Evolutionary conservation across 352 stramenopile species (phyloP), one percentile per base, ranked within the genome.

Genomic region (Globisporangium middletonii): DNA sequence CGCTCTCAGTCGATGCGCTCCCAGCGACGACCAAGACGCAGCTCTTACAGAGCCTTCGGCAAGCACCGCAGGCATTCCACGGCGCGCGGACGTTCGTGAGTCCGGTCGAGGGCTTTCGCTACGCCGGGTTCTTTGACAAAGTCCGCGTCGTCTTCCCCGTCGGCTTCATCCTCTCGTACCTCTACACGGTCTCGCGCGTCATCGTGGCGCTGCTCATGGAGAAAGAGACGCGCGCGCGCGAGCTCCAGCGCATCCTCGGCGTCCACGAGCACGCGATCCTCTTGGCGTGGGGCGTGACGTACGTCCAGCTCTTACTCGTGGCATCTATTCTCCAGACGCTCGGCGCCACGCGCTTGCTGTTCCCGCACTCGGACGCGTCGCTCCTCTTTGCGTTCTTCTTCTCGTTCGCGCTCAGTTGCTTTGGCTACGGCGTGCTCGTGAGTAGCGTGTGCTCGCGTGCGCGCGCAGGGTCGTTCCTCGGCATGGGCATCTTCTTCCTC

Each of bases 231-330:
- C 73, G 73, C 0, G 88, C 94, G 47, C 83, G 94, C 53, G 94
- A 98, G 59, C 79, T 90, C 5, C 90, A 98, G 72, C 75, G 86
- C 7, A 98, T 98, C 57, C 89, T 98, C 60, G 94, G 94, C 18
- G 71, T 97, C 26, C 57, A 70, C 9, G 79, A 92, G 35, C n/a
- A 26, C 4, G 53, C 72, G 46, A 69, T 90, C 18, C 66, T 88
- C 46, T 18, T 55, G 16, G 69, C 75, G 3, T 92, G 83, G 83
- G 65, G 96, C 5, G 30, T 97, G 38, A 94, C 84, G 9, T 97
- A 97, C 50, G 9, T 92, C 3, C 59, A 67, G 33, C 68, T 92
- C 3, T 63, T 88, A 27, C 26, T 85, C 5, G 19, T 82, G 1
- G 72, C 72, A 4, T 71, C 78, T 1, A 30, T 85, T 1, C 53